Evolutionary conservation across 2,329 filamentous ascomycete genomes (phyloP).

Genomic region (Pseudogymnoascus sp.): DNA sequence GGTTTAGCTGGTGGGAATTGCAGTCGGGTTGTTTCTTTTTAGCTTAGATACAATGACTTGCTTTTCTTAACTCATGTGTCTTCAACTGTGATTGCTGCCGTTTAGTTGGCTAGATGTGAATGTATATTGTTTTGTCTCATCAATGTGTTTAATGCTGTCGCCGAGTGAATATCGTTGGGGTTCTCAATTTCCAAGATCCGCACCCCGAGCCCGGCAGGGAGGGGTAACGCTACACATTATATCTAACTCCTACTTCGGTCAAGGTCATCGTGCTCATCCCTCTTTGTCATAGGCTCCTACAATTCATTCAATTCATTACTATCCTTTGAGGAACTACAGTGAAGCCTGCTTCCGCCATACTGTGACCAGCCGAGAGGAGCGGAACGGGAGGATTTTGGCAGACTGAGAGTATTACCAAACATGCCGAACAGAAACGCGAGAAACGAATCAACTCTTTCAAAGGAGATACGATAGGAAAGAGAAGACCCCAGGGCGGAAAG

Average conservation of each 20-base stretch:
- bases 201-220: too few relatives aligned
- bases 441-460: too few relatives aligned
- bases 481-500: too few relatives aligned
- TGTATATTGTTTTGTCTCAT: not conserved
- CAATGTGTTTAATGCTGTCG: not conserved
- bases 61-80: not conserved
- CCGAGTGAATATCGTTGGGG: not conserved
- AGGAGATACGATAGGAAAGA: too few relatives aligned
- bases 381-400: too few relatives aligned
- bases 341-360: not conserved
- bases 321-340: not conserved
- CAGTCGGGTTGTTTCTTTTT: conserved; percentile 5
- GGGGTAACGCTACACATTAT: not conserved
- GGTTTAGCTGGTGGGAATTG: not conserved
- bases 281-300: not conserved
- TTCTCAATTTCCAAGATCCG: not conserved
- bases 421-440: too few relatives aligned
- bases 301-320: not conserved
- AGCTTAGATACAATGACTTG: conserved; percentile 5
- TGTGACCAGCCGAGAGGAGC: too few relatives aligned
- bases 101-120: not conserved
- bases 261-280: not conserved
- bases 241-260: not conserved
- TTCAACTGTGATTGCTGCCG: not conserved
- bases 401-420: too few relatives aligned